Percentiles rank a stretch among this genome's conserved stretches.
phyloP scores from a whole-genome alignment of 176 grass and related monocot species.

The Lolium multiflorum region DNA sequence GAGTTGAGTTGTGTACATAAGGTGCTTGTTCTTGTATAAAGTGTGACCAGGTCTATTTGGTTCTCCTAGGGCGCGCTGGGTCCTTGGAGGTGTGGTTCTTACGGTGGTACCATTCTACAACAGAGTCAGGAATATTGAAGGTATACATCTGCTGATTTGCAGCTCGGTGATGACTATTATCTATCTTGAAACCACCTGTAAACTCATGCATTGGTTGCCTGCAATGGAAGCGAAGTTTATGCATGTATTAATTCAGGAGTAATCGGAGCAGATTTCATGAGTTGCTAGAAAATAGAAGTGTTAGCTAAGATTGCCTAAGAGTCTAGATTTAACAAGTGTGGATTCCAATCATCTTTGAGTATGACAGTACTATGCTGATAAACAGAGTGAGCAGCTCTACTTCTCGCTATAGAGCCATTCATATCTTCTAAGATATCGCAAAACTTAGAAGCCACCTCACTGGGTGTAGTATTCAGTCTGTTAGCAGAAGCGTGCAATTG shows the following conservation, averaged over 20 bases:
- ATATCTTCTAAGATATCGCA: too few species aligned
- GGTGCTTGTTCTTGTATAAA: not conserved
- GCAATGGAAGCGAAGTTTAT: not conserved
- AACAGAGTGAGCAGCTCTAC: too few species aligned
- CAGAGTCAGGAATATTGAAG: slow-evolving; percentile 52
- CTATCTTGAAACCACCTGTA: not conserved
- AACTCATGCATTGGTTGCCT: not conserved
- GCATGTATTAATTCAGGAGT: not conserved
- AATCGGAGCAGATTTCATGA: not conserved
- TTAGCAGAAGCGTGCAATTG: not conserved
- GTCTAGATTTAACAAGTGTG: too few species aligned
- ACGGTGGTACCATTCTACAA: slow-evolving; percentile 57
- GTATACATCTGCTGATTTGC: slow-evolving; percentile 1
- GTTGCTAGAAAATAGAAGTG: not conserved
- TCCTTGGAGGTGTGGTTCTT: slow-evolving; percentile 50
- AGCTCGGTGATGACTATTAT: not conserved
- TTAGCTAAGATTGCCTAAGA: too few species aligned
- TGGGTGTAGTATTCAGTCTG: too few species aligned
- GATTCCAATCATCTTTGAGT: too few species aligned
- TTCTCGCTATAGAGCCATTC: too few species aligned
- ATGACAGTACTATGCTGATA: too few species aligned
- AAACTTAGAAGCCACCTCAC: too few species aligned
- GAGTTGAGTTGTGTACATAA: not conserved
- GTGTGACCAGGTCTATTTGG: not conserved
- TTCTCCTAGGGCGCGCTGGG: slow-evolving; percentile 49